phyloP scores from a whole-genome alignment of 148 eudicot species.

The Amaranthus palmeri region DNA sequence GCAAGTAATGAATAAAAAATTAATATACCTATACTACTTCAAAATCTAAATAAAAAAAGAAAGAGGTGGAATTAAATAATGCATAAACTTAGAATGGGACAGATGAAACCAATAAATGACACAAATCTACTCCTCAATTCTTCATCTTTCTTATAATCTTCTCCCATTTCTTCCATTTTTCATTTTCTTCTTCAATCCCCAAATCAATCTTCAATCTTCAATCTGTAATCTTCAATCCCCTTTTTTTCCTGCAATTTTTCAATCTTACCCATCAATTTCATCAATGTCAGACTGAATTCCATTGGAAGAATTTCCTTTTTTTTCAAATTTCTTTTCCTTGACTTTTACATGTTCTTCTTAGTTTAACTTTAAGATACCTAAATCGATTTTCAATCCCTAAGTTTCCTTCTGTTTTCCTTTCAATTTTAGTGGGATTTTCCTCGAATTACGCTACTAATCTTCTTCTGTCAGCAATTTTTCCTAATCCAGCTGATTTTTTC shows the following conservation, averaged over 20 bases:
- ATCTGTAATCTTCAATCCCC: not conserved
- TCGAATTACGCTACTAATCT: not conserved
- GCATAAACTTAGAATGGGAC: not conserved
- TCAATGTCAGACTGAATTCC: not conserved
- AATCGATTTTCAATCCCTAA: constrained; percentile 10
- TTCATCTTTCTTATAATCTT: not conserved
- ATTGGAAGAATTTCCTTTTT: not conserved
- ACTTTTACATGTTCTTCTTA: not conserved
- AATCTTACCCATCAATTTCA: not conserved
- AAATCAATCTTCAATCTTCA: not conserved
- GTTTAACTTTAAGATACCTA: constrained; percentile 19
- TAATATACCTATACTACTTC: too few relatives aligned
- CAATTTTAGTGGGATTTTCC: not conserved
- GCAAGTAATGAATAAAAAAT: too few relatives aligned
- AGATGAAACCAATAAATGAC: constrained; percentile 13
- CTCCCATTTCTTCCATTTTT: not conserved
- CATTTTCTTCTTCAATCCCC: not conserved
- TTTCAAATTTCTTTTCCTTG: constrained; percentile 4
- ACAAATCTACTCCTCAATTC: not conserved
- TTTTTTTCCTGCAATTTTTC: not conserved
- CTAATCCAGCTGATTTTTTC: not conserved
- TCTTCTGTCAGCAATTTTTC: not conserved
- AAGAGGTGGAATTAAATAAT: not conserved
- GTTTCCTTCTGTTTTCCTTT: not conserved
- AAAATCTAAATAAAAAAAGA: not conserved